Evolutionary conservation across 2,329 filamentous ascomycete species (phyloP), one percentile per base, ranked within the genome.

Genomic region (Phoma herbarum): DNA sequence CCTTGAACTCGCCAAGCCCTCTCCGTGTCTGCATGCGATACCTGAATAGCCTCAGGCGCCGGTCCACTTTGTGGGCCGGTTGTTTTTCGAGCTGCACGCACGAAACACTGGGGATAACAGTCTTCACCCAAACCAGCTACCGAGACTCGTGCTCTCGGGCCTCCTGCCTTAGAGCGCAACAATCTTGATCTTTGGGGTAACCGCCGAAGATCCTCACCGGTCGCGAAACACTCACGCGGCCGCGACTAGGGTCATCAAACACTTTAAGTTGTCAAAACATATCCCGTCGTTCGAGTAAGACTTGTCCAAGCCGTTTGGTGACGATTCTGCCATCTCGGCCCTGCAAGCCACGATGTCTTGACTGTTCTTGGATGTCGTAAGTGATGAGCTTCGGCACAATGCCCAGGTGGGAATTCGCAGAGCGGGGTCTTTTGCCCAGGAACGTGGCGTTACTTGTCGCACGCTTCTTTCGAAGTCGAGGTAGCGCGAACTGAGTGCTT

Each of bases 221-320:
- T 59, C 37, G 28, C 26, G 12, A 42, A 52, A 52, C 43, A 33
- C 48, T 47, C 41, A 46, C 42, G 43, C 35, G 42, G 42, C 42
- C 25, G 42, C 48, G 33, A 47, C 22, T 16, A 29, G 16, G 14
- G 20, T 43, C 18, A 37, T 43, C 48, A 52, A 57, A 52, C 42
- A 29, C n/a, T 28, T 31, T n/a, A 39, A 53, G 23, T 45, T 50
- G 56, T 39, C 37, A 53, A 53, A 10, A 18, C 20, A 37, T 49
- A 59, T 51, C 46, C 35, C 53, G 61, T 65, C 56, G 71, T 75
- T 56, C 57, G 73, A 73, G 75, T 70, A 75, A 74, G 72, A 66
- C 66, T 68, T 52, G 55, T 50, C 64, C 71, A 72, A 63, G 62
- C 50, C 52, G 65, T 67, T 73, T 61, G 69, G 70, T 72, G 70